Evolutionary conservation across 805 yeast genomes (phyloP).

Genomic region (Lipomyces yamanashiensis): DNA sequence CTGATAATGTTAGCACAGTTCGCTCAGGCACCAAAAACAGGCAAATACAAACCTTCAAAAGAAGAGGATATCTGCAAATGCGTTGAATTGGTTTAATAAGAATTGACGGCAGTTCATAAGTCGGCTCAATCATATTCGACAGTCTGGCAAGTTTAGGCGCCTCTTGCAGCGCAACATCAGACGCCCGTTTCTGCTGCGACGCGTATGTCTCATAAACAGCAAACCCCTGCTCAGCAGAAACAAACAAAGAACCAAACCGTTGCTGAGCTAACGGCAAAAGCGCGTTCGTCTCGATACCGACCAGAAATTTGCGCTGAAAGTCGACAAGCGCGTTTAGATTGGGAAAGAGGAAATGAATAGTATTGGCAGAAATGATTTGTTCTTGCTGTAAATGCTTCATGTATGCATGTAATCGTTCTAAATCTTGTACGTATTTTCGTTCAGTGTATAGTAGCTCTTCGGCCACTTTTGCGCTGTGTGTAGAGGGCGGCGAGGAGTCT

Average conservation of each 20-base stretch:
- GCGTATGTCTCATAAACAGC: constrained; percentile 90
- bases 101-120: constrained; percentile 86
- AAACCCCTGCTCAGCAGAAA: constrained; percentile 84
- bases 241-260: constrained; percentile 85
- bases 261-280: constrained; percentile 73
- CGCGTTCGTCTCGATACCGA: constrained; percentile 88
- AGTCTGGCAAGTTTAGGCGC: constrained; percentile 58
- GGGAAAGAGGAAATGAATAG: constrained; percentile 81
- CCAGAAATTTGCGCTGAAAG: constrained; percentile 85
- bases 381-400: constrained; percentile 67
- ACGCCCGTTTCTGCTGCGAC: constrained; percentile 83
- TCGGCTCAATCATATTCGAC: constrained; percentile 66
- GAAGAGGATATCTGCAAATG: constrained; percentile 89
- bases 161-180: constrained; percentile 73
- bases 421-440: constrained; percentile 87
- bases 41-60: constrained; percentile 49
- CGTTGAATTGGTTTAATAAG: constrained; percentile 94
- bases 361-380: constrained; percentile 76
- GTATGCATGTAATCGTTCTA: constrained; percentile 71
- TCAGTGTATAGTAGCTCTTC: constrained; percentile 87
- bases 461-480: constrained; percentile 75
- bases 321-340: constrained; percentile 82
- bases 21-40: not conserved
- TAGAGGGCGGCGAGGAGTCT: constrained; percentile 44
- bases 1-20: constrained; percentile 2